These are phyloP conservation scores for Scedosporium minutisporum DNA, from an alignment of 2,329 filamentous ascomycete species.

Conservation along the genomic window DNA sequence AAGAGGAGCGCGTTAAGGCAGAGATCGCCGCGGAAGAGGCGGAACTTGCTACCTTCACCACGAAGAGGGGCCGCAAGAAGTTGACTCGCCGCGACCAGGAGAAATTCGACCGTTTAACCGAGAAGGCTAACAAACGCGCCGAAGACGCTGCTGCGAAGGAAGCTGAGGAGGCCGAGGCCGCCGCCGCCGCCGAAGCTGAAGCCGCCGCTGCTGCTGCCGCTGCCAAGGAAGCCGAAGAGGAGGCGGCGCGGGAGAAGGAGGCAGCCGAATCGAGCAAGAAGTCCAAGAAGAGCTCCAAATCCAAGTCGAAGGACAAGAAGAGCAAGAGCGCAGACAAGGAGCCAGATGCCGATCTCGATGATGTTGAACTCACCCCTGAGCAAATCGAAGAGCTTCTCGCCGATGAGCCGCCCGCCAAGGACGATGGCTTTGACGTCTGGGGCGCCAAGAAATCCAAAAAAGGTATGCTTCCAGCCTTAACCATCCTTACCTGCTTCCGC, in stretches of 20 bases:
- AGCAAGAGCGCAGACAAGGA: conserved; percentile 22
- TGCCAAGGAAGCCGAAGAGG: conserved; percentile 23
- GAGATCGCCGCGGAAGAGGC: conserved; percentile 19
- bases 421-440: conserved; percentile 48
- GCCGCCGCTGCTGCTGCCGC: conserved; percentile 18
- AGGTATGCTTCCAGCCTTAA: conserved; percentile 20
- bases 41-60: conserved; percentile 30
- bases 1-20: conserved; percentile 11
- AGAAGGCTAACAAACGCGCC: conserved; percentile 23
- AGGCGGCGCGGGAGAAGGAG: conserved; percentile 21
- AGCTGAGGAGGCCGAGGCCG: conserved; percentile 16
- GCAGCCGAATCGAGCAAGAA: conserved; percentile 22
- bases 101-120: conserved; percentile 27
- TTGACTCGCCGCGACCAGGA: conserved; percentile 36
- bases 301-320: conserved; percentile 15
- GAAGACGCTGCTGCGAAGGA: conserved; percentile 28
- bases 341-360: conserved; percentile 11
- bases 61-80: conserved; percentile 42
- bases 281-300: conserved; percentile 1
- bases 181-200: conserved; percentile 20
- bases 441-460: conserved; percentile 38
- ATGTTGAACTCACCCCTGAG: conserved; percentile 27
- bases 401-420: conserved; percentile 14
- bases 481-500: not conserved
- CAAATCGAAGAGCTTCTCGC: conserved; percentile 33